These are phyloP conservation scores for Phoma sp. DNA, from an alignment of 2,329 filamentous ascomycete species.

Conservation along the genomic window DNA sequence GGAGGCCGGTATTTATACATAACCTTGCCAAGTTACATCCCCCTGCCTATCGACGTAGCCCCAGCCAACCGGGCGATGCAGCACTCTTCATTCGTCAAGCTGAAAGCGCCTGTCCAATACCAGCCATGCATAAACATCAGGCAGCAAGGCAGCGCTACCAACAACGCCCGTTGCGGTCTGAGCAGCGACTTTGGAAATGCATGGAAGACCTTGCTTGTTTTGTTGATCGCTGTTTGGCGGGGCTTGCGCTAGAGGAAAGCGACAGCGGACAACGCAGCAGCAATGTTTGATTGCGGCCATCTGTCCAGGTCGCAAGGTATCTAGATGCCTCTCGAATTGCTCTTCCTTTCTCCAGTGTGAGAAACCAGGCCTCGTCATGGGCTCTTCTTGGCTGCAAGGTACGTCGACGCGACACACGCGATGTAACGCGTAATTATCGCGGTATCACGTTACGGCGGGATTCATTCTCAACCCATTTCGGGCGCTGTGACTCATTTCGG, in stretches of 20 bases:
- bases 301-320: neutral
- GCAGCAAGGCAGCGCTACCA: constrained; percentile 19
- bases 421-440: constrained; percentile 19
- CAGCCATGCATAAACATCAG: constrained; percentile 17
- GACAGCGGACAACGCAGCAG: constrained; percentile 9
- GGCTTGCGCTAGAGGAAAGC: constrained; percentile 15
- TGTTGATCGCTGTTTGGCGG: constrained; percentile 20
- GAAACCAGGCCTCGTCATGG: neutral
- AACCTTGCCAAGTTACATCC: constrained; percentile 19
- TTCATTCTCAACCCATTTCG: constrained; percentile 5
- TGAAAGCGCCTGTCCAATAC: constrained; percentile 12
- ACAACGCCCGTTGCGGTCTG: constrained; percentile 1
- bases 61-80: constrained; percentile 15
- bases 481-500: constrained; percentile 14
- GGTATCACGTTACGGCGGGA: constrained; percentile 17
- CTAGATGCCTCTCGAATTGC: neutral
- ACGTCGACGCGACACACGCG: constrained; percentile 14
- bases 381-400: neutral
- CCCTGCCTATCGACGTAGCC: constrained; percentile 18
- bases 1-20: constrained; percentile 37
- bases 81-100: constrained; percentile 16
- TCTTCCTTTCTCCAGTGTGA: neutral
- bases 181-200: constrained; percentile 12
- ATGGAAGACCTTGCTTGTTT: constrained; percentile 19
- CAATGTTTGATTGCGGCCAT: neutral